Evolutionary conservation across 2,329 filamentous ascomycete genomes (phyloP), one percentile per base, ranked within the genome.

Genomic region (Rhynchosporium graminicola): DNA sequence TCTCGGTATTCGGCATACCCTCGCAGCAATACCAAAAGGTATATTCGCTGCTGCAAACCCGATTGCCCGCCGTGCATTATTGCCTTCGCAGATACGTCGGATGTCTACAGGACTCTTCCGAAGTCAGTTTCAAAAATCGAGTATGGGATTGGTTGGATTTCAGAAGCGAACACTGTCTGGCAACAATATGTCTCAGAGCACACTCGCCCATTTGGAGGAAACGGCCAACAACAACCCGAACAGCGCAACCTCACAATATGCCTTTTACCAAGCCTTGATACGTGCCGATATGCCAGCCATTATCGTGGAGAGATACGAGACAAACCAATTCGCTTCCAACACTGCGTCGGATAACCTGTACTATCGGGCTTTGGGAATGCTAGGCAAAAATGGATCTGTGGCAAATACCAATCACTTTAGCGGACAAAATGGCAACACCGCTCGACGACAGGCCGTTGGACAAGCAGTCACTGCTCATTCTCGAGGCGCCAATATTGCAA

Each of bases 271-370:
- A 74, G 88, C 93, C 51, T 84, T 99, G 13, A 82, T 97, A 60
- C 90, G 90, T 74, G 92, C 94, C 57, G 95, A 96, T 72, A 93
- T 97, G 90, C 91, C 94, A 20, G 89, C 92, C 57, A 96, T 99
- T 66, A 81, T 99, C 61, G 84, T 97, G 63, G 92, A 98, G 76
- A 84, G 95, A 71, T 95, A 97, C 76, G 87, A 92, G 74, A 92
- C 89, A 15, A 90, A 90, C 65, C 86, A 89, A 60, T 99, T 93
- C 75, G 93, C 93, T 10, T 86, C 86, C 26, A 97, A 94, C 74
- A 76, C 86, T 15, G 84, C 86, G 12, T 89, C 89, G n/a, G 91
- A 96, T 62, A 83, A 88, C 52, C 84, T 89, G 29, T 98, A 96
- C 75, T 81, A 87, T 57, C 88, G 87, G 73, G 92, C 95, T 28